Base-by-base conservation (phyloP, 257 asterid genomes). In the Osmanthus fragrans region DNA sequence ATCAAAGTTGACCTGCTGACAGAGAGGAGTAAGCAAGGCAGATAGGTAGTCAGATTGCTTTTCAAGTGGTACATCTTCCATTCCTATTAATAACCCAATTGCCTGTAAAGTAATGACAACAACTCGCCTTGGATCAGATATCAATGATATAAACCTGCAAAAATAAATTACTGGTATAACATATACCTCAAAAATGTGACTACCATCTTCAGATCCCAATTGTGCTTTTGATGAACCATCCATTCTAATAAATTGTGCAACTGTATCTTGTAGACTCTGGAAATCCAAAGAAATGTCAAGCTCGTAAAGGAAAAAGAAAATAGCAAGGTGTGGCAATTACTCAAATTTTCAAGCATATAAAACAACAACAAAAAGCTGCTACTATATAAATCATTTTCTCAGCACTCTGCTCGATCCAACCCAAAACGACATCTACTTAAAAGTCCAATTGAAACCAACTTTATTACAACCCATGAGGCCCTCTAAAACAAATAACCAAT, bases 81-180 rank as follows among this genome's bases (percentile, higher is more conserved):
- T 96, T 81, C 99, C 98, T 77, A 96, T 92, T 69, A 96, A 85
- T 86, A 89, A 89, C 71, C 99, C 99, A 82, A 93, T 93, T 64
- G 99, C 98, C 99, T 93, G 80, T 36, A 79, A 32, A 63, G 23
- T 12, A 56, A 36, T 15, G 77, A 80, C 67, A 45, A 76, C 69
- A 64, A 71, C 30, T 16, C 36, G 40, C 51, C 66, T 75, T 12
- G 70, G 69, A 71, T 25, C 65, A 68, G 72, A 67, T n/a, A 33
- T 2, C 12, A 1, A 36, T 25, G 16, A 72, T 39, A 42, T 69
- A 72, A 54, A 30, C 66, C 33, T 25, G 69, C 69, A 63, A 27
- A 60, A 27, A 23, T 63, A 63, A 25, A 63, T 27, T 8, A 27
- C 69, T 23, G 19, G 1, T 63, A 63, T 25, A 63, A 1, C 36